Evolutionary conservation across 106 monocot genomes (phyloP), one percentile per base, ranked within the genome.

Genomic region (Cymbidium sinense): DNA sequence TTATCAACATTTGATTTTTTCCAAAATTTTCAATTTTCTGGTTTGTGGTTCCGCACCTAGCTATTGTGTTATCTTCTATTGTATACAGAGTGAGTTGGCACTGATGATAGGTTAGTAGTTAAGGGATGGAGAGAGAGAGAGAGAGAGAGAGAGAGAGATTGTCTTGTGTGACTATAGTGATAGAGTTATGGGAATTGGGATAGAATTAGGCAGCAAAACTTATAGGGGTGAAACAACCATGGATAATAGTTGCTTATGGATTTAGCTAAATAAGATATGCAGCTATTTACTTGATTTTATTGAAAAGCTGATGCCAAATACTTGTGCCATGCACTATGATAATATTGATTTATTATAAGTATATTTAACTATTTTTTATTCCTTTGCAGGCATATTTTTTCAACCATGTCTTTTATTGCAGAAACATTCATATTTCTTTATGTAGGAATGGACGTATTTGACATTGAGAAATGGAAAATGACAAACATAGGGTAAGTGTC

Each of bases 401-500:
- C 92, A 20, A 85, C 88, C 75, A 47, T 47, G 73, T 95, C 95
- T 71, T 95, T 93, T 79, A 90, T 95, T 77, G 95, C 92, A 20
- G 90, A 95, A 76, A 88, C 82, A 21, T 87, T 90, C 79, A 92
- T 92, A 43, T 95, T 92, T 82, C 86, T 95, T 51, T 92, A 92
- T 85, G 89, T 92, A 43, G 90, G 95, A 71, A 92, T 92, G 92
- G 92, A 92, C 83, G 90, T 88, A 21, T 80, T 90, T 74, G 95
- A 86, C 74, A 85, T 88, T 65, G 87, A 90, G 50, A 92, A 92
- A 74, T 95, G 95, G 92, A 90, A 85, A 74, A 81, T 84, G 70
- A 74, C 84, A 17, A 70, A 88, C 41, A 81, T 77, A 64, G 87
- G 93, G 93, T 94, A 75, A 3, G 23, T 25, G 1, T 62, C 10